Evolutionary conservation across 225 moss, liverwort and hornwort genomes (phyloP), one percentile per base, ranked within the genome.

Genomic region (Marchantia polymorpha): DNA sequence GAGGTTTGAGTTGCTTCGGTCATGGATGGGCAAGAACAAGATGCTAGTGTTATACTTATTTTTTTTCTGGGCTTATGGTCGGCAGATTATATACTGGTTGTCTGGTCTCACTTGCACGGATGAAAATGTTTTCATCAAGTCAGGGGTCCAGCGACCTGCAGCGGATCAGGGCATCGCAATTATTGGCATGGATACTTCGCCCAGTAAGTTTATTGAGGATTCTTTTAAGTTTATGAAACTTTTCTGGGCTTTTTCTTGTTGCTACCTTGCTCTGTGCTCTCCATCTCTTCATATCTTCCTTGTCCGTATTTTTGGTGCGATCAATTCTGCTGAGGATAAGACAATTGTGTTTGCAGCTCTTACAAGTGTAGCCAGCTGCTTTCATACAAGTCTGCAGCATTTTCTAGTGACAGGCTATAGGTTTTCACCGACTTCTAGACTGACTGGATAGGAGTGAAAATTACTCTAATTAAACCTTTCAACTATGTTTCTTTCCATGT

Each of bases 1-100:
- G 2, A 23, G 31, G 30, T 53, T 30, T 58, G 3, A 30, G 19
- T 19, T 39, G 53, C 17, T 69, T 56, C 49, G 59, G 54, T 17
- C 51, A 58, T 31, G 17, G 4, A n/a, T 7, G 26, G 7, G 46
- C 19, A 29, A 52, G 16, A 8, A 17, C 12, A 39, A 72, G 76
- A 15, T 15, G 11, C 16, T 15, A 22, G 0, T 0, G 17, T 49
- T 3, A 16, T 25, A 0, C 11, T 23, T 52, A 77, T 50, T 27
- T 31, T 27, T 31, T 10, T 23, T 46, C 14, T 30, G 39, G 13
- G 39, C 64, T 63, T 22, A 51, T 50, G 49, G 71, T 74, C 77
- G 78, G 73, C 93, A 94, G 97, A 85, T 94, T 23, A 52, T 95
- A 68, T 92, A 95, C 81, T 99, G 91, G 90, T 81, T 95, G 65